Conservation (phyloP, 352 stramenopile genomes). For the Globisporangium rhizosaccharum region DNA sequence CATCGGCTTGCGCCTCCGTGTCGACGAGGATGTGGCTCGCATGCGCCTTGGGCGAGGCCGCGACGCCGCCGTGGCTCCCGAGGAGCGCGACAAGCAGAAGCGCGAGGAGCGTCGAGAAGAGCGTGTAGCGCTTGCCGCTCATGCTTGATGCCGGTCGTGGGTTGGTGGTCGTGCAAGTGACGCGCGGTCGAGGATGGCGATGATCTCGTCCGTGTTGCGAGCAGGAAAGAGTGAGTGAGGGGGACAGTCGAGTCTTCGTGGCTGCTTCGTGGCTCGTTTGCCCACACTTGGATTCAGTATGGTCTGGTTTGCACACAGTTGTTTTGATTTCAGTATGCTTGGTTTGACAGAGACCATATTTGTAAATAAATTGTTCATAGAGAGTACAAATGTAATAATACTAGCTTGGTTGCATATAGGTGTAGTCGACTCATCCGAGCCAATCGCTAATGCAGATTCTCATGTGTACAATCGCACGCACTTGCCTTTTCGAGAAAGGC, state of each 20-base stretch:
- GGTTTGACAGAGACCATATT: background rate
- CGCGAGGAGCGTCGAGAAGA: constrained; percentile 10
- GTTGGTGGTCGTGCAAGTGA: background rate
- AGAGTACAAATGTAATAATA: background rate
- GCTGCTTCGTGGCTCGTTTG: constrained; percentile 3
- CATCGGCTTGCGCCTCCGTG: constrained; percentile 57
- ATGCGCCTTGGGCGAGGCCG: constrained; percentile 27
- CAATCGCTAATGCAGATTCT: too few species aligned
- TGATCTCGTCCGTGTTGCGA: background rate
- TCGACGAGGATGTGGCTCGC: constrained; percentile 83
- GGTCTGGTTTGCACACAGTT: background rate
- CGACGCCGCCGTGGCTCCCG: constrained; percentile 5
- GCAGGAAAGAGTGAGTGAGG: too few species aligned
- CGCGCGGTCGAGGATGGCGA: background rate
- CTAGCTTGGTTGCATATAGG: too few species aligned
- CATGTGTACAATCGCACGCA: too few species aligned
- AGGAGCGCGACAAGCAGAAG: constrained; percentile 9
- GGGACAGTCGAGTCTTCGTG: too few species aligned
- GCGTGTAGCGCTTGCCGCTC: constrained; percentile 10
- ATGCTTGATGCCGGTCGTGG: background rate
- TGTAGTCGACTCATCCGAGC: too few species aligned
- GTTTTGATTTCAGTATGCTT: background rate
- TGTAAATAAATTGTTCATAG: background rate
- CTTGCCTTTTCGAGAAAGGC: too few species aligned
- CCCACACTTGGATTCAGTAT: background rate